Conservation (phyloP, 2,329 filamentous ascomycete species). For the Diaporthe aspalathi region DNA sequence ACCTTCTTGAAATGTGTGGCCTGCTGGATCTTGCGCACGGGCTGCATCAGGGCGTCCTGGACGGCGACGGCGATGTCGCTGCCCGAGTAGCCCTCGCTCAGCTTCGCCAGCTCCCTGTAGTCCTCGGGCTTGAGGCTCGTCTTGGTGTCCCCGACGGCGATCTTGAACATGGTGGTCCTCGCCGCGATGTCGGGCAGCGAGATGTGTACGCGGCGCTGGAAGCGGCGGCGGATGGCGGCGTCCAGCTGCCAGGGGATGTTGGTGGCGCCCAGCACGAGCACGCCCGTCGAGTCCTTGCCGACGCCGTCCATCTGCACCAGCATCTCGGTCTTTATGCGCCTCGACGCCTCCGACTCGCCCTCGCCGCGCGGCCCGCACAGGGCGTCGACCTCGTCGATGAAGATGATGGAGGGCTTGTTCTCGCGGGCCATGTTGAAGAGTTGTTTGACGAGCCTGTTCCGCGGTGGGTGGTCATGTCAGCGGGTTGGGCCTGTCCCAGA, state of each 20-base stretch:
- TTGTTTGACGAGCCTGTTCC: conserved; percentile 85
- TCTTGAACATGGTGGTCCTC: conserved; percentile 93
- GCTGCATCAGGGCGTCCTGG: conserved; percentile 97
- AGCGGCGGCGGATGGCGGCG: conserved; percentile 92
- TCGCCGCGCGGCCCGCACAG: conserved; percentile 92
- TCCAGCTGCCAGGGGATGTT: conserved; percentile 99
- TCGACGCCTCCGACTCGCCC: conserved; percentile 96
- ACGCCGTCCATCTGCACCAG: conserved; percentile 99
- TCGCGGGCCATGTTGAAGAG: conserved; percentile 98
- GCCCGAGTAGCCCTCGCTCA: conserved; percentile 94
- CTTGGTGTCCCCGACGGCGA: conserved; percentile 92
- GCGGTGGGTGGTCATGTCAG: conserved; percentile 2
- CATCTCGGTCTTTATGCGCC: conserved; percentile 98
- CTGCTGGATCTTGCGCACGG: conserved; percentile 94
- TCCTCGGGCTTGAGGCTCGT: conserved; percentile 84
- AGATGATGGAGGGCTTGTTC: conserved; percentile 98
- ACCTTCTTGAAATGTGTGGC: conserved; percentile 98
- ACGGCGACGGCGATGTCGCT: conserved; percentile 97
- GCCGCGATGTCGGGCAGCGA: conserved; percentile 88
- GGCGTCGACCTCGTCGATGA: conserved; percentile 98
- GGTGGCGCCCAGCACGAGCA: conserved; percentile 93
- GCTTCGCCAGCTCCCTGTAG: conserved; percentile 80
- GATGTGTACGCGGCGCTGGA: conserved; percentile 96
- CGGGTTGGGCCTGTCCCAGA: background rate
- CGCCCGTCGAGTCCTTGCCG: conserved; percentile 92